Base-by-base conservation (phyloP, 257 asterid species). In the Plantago major region DNA sequence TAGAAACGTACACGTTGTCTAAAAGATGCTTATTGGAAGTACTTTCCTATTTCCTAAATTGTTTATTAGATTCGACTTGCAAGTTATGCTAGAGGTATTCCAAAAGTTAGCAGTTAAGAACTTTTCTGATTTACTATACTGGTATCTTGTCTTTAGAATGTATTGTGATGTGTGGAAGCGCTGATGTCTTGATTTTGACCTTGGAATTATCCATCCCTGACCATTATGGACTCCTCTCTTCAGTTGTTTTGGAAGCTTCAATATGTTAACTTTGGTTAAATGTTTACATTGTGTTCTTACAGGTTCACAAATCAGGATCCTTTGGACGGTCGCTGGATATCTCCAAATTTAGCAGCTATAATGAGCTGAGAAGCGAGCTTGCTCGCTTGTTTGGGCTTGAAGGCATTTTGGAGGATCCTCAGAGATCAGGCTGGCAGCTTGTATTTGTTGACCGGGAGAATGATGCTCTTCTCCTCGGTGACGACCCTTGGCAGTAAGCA, bases 371-470 rank as follows among this genome's bases (percentile, higher is more conserved):
- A 16, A 74, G 89, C 62, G 95, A 86, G 82, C 96, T 92, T 67
- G 95, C 94, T 72, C 89, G 80, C 67, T 70, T 92, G 95, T 92
- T 92, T 74, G 95, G 96, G 64, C 91, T 92, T 56, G 94, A 86
- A 73, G 95, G 97, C 69, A 76, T 86, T 37, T 76, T 92, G 95
- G 99, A 88, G 83, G 95, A 89, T 73, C 96, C 97, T 69, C 86
- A 86, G 83, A 92, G 97, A 88, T 92, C 99, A 92, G 99, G 99
- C 96, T 92, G 99, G 99, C 99, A 92, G 99, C 99, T 92, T 92
- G 97, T 92, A 84, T 81, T 92, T 62, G 95, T 89, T 66, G 99
- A 92, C 93, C 85, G 99, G 63, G 99, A 92, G 86, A 76, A 84
- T 62, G 99, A 92, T 57, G 79, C 89, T 71, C 97, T 92, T 79